A percentile compares a stretch with the other conserved stretches of the same genome.
phyloP scores from a whole-genome alignment of 2,329 filamentous ascomycete genomes.

The Aspergillus flavus region DNA sequence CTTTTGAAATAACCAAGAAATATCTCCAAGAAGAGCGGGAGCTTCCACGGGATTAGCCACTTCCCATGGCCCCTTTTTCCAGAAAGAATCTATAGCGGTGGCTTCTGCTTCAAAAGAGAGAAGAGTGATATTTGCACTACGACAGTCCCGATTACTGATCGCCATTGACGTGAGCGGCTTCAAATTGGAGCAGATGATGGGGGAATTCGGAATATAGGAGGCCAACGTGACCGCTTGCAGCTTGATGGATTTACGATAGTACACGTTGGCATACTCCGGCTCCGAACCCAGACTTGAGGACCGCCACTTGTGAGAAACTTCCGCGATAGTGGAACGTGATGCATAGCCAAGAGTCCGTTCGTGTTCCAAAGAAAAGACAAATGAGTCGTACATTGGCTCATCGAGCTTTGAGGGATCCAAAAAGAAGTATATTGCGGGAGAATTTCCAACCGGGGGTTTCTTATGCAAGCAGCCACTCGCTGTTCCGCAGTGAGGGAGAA shows the following conservation, averaged over 20 bases:
- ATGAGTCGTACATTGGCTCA: conserved; percentile 51
- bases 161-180: conserved; percentile 15
- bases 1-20: conserved; percentile 39
- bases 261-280: conserved; percentile 28
- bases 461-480: conserved; percentile 59
- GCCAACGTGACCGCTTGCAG: conserved; percentile 25
- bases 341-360: conserved; percentile 51
- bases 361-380: conserved; percentile 59
- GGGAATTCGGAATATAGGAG: conserved; percentile 18
- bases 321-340: conserved; percentile 49
- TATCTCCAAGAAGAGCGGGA: conserved; percentile 24
- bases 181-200: conserved; percentile 26
- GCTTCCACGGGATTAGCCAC: conserved; percentile 30
- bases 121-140: conserved; percentile 35
- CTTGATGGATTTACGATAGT: conserved; percentile 33
- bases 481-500: conserved; percentile 60
- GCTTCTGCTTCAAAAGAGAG: conserved; percentile 29
- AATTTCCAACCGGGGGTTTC: conserved; percentile 25
- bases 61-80: conserved; percentile 28
- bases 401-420: conserved; percentile 58
- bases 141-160: conserved; percentile 28
- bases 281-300: conserved; percentile 31
- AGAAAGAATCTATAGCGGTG: conserved; percentile 18
- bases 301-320: conserved; percentile 50
- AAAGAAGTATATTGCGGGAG: conserved; percentile 56